Evolutionary conservation across 148 eudicot genomes (phyloP), one percentile per base, ranked within the genome.

Genomic region (Rhododendron ovatum): DNA sequence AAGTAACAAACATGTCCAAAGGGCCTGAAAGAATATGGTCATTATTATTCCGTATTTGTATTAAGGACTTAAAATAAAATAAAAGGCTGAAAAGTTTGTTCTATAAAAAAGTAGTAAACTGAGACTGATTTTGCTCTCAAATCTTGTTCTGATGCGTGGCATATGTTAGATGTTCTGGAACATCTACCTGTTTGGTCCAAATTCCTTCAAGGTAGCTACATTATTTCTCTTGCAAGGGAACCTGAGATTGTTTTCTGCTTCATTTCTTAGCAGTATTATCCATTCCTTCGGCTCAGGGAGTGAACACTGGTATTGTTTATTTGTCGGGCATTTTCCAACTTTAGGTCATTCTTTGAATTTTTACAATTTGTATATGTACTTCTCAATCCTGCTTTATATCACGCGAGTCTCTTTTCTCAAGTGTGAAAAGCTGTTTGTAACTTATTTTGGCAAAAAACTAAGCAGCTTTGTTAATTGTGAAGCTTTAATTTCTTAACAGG

Each of bases 401-500:
- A 48, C 51, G 45, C 3, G 47, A 55, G 8, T 77, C 83, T 18
- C 61, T 26, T 20, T 79, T 80, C 9, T 63, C 35, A 82, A 63
- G 35, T 82, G 47, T 35, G 37, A 17, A 59, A 59, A 18, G 65
- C 22, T 82, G 45, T 59, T 82, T 24, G 18, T 61, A 47, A 45
- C 30, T 43, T 47, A 50, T n/a, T 77, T 48, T 47, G 79, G 45
- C 1, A 24, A 41, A 65, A 61, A 73, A 24, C 53, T 30, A 67
- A 74, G 71, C 41, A 33, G 71, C 47, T 83, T 83, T 41, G 83
- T 53, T 83, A 57, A 83, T 65, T 10, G 33, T 84, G 41, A 73
- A 80, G 83, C 80, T 84, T 78, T 86, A 37, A 78, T 84, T 83
- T 84, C 69, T 80, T 24, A 84, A 85, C 92, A 96, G 99, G 99